phyloP scores from a whole-genome alignment of 257 asterid genomes.

The Nicotiana tabacum region DNA sequence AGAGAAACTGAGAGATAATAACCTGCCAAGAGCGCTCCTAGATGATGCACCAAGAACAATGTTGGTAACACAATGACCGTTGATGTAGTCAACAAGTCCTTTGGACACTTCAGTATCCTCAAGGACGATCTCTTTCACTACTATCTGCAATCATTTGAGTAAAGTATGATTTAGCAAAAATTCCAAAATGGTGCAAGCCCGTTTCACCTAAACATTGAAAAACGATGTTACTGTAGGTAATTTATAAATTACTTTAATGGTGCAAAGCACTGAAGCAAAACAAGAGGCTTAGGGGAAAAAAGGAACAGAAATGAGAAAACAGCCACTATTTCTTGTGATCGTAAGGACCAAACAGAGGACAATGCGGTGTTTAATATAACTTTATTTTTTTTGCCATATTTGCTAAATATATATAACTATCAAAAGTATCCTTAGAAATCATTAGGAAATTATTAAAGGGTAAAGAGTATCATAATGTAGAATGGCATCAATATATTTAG shows the following conservation, averaged over 20 bases:
- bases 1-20: background rate
- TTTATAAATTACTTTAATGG: background rate
- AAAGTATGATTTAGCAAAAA: conserved; percentile 2
- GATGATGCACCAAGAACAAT: conserved; percentile 68
- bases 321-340: background rate
- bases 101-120: conserved; percentile 51
- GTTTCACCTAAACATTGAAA: background rate
- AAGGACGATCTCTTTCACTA: conserved; percentile 42
- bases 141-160: conserved; percentile 31
- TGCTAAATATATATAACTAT: background rate
- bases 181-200: background rate
- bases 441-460: background rate
- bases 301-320: background rate
- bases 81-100: conserved; percentile 54
- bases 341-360: background rate
- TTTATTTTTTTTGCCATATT: background rate
- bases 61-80: conserved; percentile 32
- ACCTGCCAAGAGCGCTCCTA: conserved; percentile 41
- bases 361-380: background rate
- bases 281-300: background rate
- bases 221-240: background rate
- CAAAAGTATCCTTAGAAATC: background rate
- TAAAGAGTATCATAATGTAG: background rate
- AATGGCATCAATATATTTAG: background rate
- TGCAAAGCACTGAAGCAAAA: background rate